Conservation (phyloP, 768 basidiomycete genomes). For the Chlorophyllum brunneum region DNA sequence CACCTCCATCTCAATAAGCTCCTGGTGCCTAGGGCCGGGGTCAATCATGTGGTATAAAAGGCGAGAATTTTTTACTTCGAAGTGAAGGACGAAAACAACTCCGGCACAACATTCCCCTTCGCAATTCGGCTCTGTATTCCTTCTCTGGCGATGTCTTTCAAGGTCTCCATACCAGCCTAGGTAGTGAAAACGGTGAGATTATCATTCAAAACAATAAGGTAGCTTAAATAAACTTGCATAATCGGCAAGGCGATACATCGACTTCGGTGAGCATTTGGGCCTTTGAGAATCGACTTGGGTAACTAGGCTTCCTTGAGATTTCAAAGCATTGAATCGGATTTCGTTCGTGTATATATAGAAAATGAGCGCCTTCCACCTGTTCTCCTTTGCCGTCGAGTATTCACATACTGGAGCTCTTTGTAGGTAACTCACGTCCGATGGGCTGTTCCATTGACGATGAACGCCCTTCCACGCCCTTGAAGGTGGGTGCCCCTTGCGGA, state of each 20-base stretch:
- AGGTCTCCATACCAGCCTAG: background rate
- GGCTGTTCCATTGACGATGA: no score
- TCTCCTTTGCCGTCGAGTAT: no score
- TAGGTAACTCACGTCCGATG: no score
- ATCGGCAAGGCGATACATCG: slow-evolving; percentile 32
- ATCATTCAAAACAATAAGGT: background rate
- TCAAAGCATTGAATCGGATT: slow-evolving; percentile 4
- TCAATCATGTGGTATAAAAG: background rate
- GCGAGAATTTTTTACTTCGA: background rate
- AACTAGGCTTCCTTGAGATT: background rate
- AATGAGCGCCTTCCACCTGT: no score
- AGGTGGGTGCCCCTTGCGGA: no score
- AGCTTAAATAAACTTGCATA: background rate
- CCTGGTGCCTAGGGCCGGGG: background rate
- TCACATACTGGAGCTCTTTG: no score
- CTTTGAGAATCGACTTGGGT: no score
- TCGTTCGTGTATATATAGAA: no score
- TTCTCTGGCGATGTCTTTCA: slow-evolving; percentile 1
- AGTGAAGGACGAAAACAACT: slow-evolving; percentile 12
- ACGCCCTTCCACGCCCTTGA: no score
- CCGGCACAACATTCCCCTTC: slow-evolving; percentile 12
- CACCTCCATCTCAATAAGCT: slow-evolving; percentile 3
- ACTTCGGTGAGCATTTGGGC: slow-evolving; percentile 29
- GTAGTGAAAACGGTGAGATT: background rate
- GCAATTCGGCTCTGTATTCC: slow-evolving; percentile 3